Evolutionary conservation across 2,329 filamentous ascomycete species (phyloP).

Genomic region (Stagonosporopsis chrysanthemi): DNA sequence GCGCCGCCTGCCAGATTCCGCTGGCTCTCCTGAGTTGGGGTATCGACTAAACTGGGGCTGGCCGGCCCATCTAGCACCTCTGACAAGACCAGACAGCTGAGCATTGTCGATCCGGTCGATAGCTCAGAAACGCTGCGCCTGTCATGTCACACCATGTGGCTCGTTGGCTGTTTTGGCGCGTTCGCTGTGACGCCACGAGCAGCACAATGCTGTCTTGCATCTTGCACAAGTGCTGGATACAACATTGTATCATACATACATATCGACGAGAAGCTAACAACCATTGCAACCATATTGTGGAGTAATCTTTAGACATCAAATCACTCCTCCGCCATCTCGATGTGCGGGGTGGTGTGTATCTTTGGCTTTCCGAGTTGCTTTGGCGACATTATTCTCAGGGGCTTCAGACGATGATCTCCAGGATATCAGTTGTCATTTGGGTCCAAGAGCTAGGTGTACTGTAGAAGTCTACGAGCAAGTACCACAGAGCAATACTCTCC

Average conservation of each 20-base stretch:
- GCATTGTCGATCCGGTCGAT: background rate
- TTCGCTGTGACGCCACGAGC: slow-evolving; percentile 9
- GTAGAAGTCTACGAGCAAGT: background rate
- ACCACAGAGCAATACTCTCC: background rate
- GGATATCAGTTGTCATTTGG: too few species aligned
- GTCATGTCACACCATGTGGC: slow-evolving; percentile 12
- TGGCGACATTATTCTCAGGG: too few species aligned
- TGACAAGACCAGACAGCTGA: slow-evolving; percentile 6
- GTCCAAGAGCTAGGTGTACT: background rate
- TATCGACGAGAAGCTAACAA: too few species aligned
- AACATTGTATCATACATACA: background rate
- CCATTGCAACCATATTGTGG: too few species aligned
- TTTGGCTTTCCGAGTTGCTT: too few species aligned
- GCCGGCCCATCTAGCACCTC: slow-evolving; percentile 9
- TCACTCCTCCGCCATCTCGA: too few species aligned
- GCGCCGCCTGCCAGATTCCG: background rate
- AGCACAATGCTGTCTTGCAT: slow-evolving; percentile 3
- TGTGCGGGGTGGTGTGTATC: too few species aligned
- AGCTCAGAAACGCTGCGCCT: background rate
- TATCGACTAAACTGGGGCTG: slow-evolving; percentile 7
- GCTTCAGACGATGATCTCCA: too few species aligned
- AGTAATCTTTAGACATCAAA: too few species aligned
- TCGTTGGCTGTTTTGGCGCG: slow-evolving; percentile 9
- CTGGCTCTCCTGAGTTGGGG: slow-evolving; percentile 8
- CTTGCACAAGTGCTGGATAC: background rate